Base-by-base conservation (phyloP, 148 eudicot species). In the Rhododendron griersonianum region DNA sequence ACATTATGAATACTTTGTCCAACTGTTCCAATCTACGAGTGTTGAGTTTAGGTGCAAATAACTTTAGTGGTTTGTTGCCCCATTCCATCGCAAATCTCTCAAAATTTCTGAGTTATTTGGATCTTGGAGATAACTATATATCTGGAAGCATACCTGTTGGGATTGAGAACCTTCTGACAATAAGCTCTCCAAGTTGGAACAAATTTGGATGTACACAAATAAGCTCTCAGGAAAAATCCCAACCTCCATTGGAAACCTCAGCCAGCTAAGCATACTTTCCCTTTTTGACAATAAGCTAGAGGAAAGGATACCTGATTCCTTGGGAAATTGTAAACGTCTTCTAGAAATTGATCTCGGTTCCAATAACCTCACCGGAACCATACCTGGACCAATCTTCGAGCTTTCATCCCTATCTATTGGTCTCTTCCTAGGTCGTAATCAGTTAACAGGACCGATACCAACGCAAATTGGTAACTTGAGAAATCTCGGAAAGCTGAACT, bases 31-130 rank as follows among this genome's bases (percentile, higher is more conserved):
- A 82, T 15, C 45, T 86, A 25, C 3, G 1, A 41, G 0, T 0
- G 8, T 39, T 71, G 18, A 0, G 2, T 2, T 69, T 83, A 28
- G 0, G 2, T 16, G 18, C 2, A 65, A 53, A 45, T 74, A 2
- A 15, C 1, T 15, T 81, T 57, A 39, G 61, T 4, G 85, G 85
- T 11, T 30, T 2, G 21, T n/a, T 83, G 7, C 63, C 85, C 1
- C n/a, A 15, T 25, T 81, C 82, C 19, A 35, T 86, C 25, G 75
- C 47, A 2, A 82, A 86, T 45, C 76, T 86, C 28, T 86, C 88
- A 11, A 73, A 55, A 45, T 7, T 8, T 45, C 7, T 45, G 47
- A 45, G 9, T 45, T 0, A 7, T 7, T 7, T 45, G 47, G 0
- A 0, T 33, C 2, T 78, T 2, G 21, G 0, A 5, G 4, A 2